Base-by-base conservation (phyloP, 2,329 filamentous ascomycete genomes). In the Diaporthe sp. region DNA sequence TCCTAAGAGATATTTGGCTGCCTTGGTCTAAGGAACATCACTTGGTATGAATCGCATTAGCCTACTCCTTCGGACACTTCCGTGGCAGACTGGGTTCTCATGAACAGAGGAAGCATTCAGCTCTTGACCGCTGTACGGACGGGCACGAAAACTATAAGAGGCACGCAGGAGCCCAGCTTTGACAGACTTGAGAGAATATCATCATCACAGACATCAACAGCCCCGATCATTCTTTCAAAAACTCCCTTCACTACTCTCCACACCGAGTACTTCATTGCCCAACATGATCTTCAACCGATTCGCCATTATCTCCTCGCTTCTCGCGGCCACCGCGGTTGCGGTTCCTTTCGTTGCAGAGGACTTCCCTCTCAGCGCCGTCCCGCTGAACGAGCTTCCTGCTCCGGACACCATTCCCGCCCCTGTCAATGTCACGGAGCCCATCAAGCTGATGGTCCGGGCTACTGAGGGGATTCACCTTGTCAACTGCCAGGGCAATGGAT, bases 141-240 rank as follows among this genome's bases (percentile, higher is more conserved):
- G 25, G n/a, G 37, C n/a, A 25, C 17, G 37, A 10, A 61, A 61
- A 61, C 35, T 61, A 61, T 61, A 61, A 61, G 56, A 27, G 30
- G 37, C 4, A 19, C 12, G 5, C 27, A 6, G 4, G n/a, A 61
- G 3, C 35, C 56, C 37, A 19, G 13, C 19, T 37, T 42, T 22
- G 5, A 39, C 35, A 27, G 35, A 39, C 56, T 61, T 19, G 15
- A 61, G 13, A 42, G 15, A 30, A 6, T n/a, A 27, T 9, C 56
- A 61, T 42, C 56, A 61, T 61, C 56, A 61, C 56, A 19, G n/a
- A 61, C 56, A 61, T 19, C n/a, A n/a, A 61, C n/a, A 42, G 56
- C 56, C 56, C 35, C 7, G n/a, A 59, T 42, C 22, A 42, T 27
- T 61, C 56, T 27, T 27, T 61, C 37, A 42, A 61, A 19, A 1